Percentiles rank a stretch among this genome's conserved stretches.
phyloP scores from a whole-genome alignment of 176 grass and related monocot genomes.

The Oryza glaberrima region DNA sequence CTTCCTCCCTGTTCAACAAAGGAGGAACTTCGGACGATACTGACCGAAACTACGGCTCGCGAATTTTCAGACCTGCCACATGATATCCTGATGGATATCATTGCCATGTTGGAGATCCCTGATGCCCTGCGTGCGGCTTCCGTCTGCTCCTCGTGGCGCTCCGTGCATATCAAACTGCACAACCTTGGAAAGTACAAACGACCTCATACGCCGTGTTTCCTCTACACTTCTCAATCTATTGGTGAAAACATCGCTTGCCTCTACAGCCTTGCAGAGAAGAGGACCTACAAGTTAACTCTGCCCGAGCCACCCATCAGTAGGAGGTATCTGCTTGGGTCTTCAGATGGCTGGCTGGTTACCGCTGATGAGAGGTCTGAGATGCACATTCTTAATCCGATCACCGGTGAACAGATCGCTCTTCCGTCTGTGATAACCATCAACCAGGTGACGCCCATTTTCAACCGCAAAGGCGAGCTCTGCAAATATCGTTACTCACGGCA shows the following conservation, averaged over 20 bases:
- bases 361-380: background rate
- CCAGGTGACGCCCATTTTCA: background rate
- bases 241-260: too few relatives aligned
- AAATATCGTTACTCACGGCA: background rate
- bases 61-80: background rate
- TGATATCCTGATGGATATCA: background rate
- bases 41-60: background rate
- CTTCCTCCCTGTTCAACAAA: too few relatives aligned
- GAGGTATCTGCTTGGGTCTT: background rate
- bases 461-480: background rate
- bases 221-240: too few relatives aligned
- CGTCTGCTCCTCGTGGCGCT: background rate
- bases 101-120: background rate
- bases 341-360: background rate
- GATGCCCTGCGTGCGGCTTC: background rate
- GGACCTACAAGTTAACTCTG: background rate
- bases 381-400: background rate
- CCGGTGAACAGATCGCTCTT: background rate
- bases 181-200: too few relatives aligned
- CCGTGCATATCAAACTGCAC: too few relatives aligned
- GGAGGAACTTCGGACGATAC: too few relatives aligned
- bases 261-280: background rate
- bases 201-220: too few relatives aligned
- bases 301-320: background rate
- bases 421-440: background rate